Base-by-base conservation (phyloP, 228 moss, liverwort and hornwort species). In the Sphagnum fallax region DNA sequence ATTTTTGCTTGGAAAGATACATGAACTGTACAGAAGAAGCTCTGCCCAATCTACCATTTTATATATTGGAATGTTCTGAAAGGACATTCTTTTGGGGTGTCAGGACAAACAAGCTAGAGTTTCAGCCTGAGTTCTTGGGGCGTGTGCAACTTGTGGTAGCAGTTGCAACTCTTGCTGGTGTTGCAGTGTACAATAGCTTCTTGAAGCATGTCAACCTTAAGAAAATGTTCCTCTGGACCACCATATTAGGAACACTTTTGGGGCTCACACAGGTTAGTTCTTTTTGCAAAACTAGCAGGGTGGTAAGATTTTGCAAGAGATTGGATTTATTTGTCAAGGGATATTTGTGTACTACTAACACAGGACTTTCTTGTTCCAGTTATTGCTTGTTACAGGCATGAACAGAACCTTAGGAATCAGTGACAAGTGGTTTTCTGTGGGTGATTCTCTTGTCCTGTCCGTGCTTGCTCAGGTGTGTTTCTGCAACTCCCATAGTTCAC, bases 51-150 rank as follows among this genome's bases (percentile, higher is more conserved):
- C 32, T 32, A 32, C 32, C 32, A 32, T 32, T 32, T 32, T 32
- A 32, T 32, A 32, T 32, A 32, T 3, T 32, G 32, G 32, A 32
- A 32, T 32, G 32, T 32, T 32, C 32, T 32, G 32, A 32, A 32
- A 2, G 32, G 32, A 32, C 32, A 32, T 32, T 32, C 32, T 32
- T 32, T 32, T 32, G 55, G 9, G 55, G 55, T 73, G 77, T 0
- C 83, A 95, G 94, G 66, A 98, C 98, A 53, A 98, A 98, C 76
- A 89, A 89, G 73, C 98, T 98, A 53, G 91, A 87, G n/a, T 98
- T 98, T 81, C 90, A 92, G 73, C 81, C 98, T 47, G 98, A 98
- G 76, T 98, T 98, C 65, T 79, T 98, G 76, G 98, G 98, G 51
- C 89, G 94, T 71, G 90, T 98, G 55, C 81, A 86, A 51, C 90